Evolutionary conservation across 805 yeast genomes (phyloP), one percentile per base, ranked within the genome.

Genomic region (Groenewaldozyma salmanticensis): DNA sequence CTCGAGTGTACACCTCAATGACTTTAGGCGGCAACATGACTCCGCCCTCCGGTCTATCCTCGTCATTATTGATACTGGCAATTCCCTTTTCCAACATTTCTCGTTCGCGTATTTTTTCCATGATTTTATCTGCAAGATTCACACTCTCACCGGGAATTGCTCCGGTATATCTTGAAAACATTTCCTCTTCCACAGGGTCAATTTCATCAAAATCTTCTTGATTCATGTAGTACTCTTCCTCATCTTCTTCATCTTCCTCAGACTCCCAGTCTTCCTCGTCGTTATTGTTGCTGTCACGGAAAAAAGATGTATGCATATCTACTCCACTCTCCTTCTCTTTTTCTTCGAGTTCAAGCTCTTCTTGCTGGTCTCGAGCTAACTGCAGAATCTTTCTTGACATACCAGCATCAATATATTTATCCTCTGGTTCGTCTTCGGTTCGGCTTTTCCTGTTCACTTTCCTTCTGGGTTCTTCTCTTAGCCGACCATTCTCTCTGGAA

Each of bases 1-100:
- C 90, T 57, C 85, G 85, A 37, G 85, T 80, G 60, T 90, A 92
- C 1, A 96, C 97, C 49, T 83, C 87, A 54, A 92, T 87, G 42
- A 92, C 97, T 60, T 92, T 88, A 43, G 96, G 96, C 4, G 99
- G 98, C 44, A 92, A 70, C 52, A 82, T 71, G 3, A 90, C 96
- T 52, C 85, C 90, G 7, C 27, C 29, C 17, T 59, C 65, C 13
- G 71, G 75, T 38, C 60, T 61, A 31, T 52, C 57, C 31, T 55
- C 62, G 13, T 52, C 57, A 4, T 47, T 49, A 1, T 37, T 37
- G 11, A 31, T 37, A 4, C 33, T 42, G 11, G 39, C 51, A 7
- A 40, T 49, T 15, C 50, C 57, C 32, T 41, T 49, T 43, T 58
- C 51, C 33, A 42, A 47, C 31, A 49, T 46, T 55, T 81, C 86